Conservation (phyloP, 2,329 filamentous ascomycete species). For the Hymenoscyphus fraxineus region DNA sequence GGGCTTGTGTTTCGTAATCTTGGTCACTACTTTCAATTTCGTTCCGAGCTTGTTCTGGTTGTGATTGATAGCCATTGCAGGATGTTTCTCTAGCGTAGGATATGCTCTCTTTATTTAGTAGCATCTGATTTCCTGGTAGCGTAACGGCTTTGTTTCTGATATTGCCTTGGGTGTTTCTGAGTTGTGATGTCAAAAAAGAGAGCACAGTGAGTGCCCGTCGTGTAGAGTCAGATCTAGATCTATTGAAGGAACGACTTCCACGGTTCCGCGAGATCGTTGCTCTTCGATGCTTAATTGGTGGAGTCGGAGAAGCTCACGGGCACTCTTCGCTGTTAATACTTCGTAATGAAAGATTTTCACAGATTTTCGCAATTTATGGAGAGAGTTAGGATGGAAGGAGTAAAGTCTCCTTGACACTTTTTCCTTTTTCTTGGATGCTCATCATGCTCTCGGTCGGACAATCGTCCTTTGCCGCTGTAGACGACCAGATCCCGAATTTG, state of each 20-base stretch:
- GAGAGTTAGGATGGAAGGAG: not conserved
- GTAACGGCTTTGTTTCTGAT: not conserved
- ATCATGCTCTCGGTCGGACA: not conserved
- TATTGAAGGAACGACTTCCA: not conserved
- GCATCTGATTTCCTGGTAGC: not conserved
- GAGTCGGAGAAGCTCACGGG: not conserved
- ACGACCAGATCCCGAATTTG: not conserved
- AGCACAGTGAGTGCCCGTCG: not conserved
- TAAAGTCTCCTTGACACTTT: not conserved
- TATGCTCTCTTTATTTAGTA: not conserved
- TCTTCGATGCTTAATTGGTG: conserved; percentile 1
- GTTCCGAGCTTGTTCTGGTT: not conserved
- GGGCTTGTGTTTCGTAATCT: not conserved
- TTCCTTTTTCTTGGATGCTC: not conserved
- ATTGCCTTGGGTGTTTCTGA: not conserved
- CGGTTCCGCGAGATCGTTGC: not conserved
- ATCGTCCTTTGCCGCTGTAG: not conserved
- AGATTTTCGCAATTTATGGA: not conserved
- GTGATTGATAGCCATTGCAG: conserved; percentile 2
- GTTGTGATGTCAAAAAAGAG: not conserved
- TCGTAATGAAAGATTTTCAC: not conserved
- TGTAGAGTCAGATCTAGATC: not conserved
- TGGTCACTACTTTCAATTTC: not conserved
- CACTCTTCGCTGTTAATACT: not conserved
- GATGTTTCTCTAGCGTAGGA: not conserved